phyloP scores from a whole-genome alignment of 164 flowering plant species.

The Sedum album region DNA sequence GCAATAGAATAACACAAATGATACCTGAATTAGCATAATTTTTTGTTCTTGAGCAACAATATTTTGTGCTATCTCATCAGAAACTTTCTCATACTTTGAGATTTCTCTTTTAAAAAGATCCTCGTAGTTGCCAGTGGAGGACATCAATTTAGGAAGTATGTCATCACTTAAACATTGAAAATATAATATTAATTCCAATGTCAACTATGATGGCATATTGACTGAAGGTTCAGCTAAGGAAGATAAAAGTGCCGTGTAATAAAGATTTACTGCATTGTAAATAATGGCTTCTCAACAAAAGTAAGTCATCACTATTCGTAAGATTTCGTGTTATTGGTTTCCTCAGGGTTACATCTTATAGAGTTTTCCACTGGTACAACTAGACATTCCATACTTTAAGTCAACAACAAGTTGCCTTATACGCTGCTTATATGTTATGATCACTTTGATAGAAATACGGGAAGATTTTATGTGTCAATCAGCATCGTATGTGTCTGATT shows the following conservation, averaged over 20 bases:
- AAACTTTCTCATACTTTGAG: conserved; percentile 73
- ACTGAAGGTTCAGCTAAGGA: not conserved
- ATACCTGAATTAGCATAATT: conserved; percentile 80
- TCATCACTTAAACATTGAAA: conserved; percentile 59
- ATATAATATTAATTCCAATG: not conserved
- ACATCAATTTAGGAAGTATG: conserved; percentile 92
- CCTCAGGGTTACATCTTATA: not conserved
- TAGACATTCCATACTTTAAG: not conserved
- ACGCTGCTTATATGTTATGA: no score
- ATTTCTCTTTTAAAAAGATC: conserved; percentile 90
- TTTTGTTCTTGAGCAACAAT: conserved; percentile 83
- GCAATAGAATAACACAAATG: not conserved
- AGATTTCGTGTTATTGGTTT: not conserved
- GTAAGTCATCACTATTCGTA: not conserved
- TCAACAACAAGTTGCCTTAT: not conserved
- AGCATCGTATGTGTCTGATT: no score
- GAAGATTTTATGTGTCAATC: no score
- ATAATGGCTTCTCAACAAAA: not conserved
- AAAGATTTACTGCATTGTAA: not conserved
- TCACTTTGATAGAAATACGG: no score
- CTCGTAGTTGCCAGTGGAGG: conserved; percentile 75
- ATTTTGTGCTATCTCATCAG: conserved; percentile 72
- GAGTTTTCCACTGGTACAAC: not conserved
- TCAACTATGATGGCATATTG: not conserved
- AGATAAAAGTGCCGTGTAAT: not conserved